Conservation (phyloP, 2,329 filamentous ascomycete genomes). For the Conoideocrella luteorostrata region DNA sequence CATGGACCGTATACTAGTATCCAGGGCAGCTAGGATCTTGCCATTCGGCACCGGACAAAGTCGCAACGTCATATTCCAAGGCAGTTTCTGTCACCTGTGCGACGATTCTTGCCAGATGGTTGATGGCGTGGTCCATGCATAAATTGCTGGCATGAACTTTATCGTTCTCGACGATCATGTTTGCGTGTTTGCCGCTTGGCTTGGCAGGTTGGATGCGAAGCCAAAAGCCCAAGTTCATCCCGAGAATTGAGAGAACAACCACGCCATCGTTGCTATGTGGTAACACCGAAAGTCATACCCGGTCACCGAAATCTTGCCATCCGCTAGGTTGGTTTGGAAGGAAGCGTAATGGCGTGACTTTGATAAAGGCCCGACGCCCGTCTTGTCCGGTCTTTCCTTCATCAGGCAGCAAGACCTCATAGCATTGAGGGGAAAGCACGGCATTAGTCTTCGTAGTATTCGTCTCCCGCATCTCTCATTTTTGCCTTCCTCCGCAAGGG, state of each 20-base stretch:
- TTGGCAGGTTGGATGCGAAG: background rate
- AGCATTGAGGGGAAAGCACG: no score
- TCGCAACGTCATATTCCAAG: no score
- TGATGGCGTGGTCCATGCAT: no score
- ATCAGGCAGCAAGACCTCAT: background rate
- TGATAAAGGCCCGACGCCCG: constrained; percentile 10
- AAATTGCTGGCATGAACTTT: no score
- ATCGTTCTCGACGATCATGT: no score
- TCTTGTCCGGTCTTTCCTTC: background rate
- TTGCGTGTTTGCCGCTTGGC: no score
- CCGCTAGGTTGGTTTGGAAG: constrained; percentile 5
- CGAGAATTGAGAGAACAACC: background rate
- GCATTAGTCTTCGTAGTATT: background rate
- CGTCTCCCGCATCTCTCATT: background rate
- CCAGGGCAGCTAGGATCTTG: no score
- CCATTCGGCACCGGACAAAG: no score
- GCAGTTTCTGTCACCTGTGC: no score
- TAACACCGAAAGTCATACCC: constrained; percentile 6
- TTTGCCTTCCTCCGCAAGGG: no score
- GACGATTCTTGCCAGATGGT: no score
- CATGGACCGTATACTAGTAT: no score
- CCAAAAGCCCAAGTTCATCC: background rate
- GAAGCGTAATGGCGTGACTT: constrained; percentile 9
- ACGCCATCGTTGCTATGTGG: constrained; percentile 1
- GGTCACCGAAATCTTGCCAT: constrained; percentile 6